Evolutionary conservation across 768 basidiomycete genomes (phyloP).

Genomic region (Podaxis pistillaris): DNA sequence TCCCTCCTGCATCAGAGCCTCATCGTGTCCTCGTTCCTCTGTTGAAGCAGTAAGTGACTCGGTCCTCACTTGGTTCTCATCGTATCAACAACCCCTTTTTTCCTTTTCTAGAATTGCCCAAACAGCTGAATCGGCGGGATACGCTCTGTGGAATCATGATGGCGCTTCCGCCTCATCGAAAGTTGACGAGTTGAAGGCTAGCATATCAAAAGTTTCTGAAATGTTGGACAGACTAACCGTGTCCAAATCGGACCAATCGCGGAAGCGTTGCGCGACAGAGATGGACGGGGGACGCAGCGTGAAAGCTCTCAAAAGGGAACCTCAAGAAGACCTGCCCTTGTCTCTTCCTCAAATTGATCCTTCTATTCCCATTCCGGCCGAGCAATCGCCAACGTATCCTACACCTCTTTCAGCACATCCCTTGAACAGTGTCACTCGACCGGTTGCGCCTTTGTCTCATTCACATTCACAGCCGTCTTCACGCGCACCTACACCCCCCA

Average conservation of each 20-base stretch:
- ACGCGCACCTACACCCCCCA: conserved; percentile 30
- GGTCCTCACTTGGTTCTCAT: background rate
- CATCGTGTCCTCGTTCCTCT: conserved; percentile 38
- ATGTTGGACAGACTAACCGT: conserved; percentile 38
- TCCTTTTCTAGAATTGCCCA: conserved; percentile 50
- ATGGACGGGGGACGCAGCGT: conserved; percentile 40
- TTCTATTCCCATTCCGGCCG: conserved; percentile 15
- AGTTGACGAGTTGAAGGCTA: conserved; percentile 55
- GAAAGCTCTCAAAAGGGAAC: conserved; percentile 48
- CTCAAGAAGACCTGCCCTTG: conserved; percentile 40
- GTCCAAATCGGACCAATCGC: conserved; percentile 33
- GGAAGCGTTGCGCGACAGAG: conserved; percentile 44
- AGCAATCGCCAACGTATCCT: conserved; percentile 18
- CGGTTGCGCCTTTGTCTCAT: conserved; percentile 16
- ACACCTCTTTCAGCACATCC: conserved; percentile 19
- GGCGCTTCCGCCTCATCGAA: conserved; percentile 45
- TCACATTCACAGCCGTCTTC: conserved; percentile 37
- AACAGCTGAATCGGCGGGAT: conserved; percentile 56
- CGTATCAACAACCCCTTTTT: conserved; percentile 8
- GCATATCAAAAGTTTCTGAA: conserved; percentile 51
- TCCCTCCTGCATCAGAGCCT: conserved; percentile 16
- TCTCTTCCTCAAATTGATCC: conserved; percentile 23
- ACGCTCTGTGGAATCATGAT: conserved; percentile 46
- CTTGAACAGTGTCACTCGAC: background rate
- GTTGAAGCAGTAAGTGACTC: conserved; percentile 49